Evolutionary conservation across 2,329 filamentous ascomycete species (phyloP), one percentile per base, ranked within the genome.

Genomic region (Fusarium nisikadoi): DNA sequence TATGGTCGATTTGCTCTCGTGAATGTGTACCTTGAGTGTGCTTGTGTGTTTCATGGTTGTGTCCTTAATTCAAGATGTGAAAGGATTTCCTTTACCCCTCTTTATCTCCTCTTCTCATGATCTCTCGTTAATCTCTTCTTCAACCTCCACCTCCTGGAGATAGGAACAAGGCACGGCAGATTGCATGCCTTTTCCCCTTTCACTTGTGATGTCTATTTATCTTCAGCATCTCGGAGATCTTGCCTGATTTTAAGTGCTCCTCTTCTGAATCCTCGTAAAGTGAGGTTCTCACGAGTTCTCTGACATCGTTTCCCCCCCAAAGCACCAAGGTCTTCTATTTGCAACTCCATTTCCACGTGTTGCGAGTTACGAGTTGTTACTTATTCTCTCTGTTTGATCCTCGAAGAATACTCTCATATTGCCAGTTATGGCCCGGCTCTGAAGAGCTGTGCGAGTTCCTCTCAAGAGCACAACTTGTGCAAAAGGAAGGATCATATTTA

Each of bases 1-100:
- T 41, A 52, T 46, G 60, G 54, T 62, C 52, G 52, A 68, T 69
- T 46, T 55, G 61, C 36, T 31, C 4, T 17, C 31, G 71, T 75
- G 73, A 71, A 73, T 52, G 47, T 45, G 39, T 6, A 27, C n/a
- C 10, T 4, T 17, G 19, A 13, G 27, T 9, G 23, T 39, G 16
- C n/a, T 33, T 11, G 2, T 56, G 35, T 49, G 27, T 53, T 58
- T 39, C 14, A 43, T 36, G 14, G 14, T 5, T 25, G 20, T 29
- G 29, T 1, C 3, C 10, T 56, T 25, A 5, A 17, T 6, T 17
- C 27, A 17, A 27, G 23, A 11, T 19, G 20, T 10, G 12, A 47
- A 52, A 49, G 4, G 14, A 20, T 49, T 14, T n/a, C 29, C 6
- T 36, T 27, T 16, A 7, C 33, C 41, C 33, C 35, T n/a, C 57